Conservation (phyloP, 106 monocot species). For the Phalaenopsis aphrodite region DNA sequence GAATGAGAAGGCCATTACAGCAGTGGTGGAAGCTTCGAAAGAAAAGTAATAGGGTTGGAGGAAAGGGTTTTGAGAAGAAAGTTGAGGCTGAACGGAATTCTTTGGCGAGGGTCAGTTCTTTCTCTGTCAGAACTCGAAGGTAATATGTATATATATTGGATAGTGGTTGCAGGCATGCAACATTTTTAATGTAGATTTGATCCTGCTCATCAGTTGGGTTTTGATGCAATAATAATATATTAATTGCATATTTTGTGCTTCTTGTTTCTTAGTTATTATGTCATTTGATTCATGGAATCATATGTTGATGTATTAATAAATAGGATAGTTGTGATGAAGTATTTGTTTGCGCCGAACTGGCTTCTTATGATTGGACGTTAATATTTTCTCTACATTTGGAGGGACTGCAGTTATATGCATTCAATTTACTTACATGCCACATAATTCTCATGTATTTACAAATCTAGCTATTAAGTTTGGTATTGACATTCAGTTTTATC, state of each 20-base stretch:
- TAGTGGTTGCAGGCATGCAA: background rate
- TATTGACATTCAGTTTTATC: too few species aligned
- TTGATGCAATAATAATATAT: too few species aligned
- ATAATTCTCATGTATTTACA: too few species aligned
- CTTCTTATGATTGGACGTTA: too few species aligned
- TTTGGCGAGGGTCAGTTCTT: background rate
- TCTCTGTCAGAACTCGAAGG: conserved; percentile 26
- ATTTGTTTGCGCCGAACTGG: background rate
- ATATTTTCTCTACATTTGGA: too few species aligned
- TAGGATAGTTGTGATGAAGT: background rate
- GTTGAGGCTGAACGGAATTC: background rate
- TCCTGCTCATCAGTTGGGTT: background rate
- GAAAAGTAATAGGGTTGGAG: too few species aligned
- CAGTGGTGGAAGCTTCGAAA: background rate
- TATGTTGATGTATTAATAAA: background rate
- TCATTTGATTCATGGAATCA: background rate
- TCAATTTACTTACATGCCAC: too few species aligned
- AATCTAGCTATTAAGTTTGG: too few species aligned
- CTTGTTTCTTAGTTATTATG: too few species aligned
- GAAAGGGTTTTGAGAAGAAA: background rate
- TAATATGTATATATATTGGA: too few species aligned
- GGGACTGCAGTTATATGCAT: too few species aligned
- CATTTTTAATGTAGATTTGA: background rate
- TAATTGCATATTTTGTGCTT: too few species aligned
- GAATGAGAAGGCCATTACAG: background rate